Base-by-base conservation (phyloP, 352 stramenopile species). In the Pythium apleroticum region DNA sequence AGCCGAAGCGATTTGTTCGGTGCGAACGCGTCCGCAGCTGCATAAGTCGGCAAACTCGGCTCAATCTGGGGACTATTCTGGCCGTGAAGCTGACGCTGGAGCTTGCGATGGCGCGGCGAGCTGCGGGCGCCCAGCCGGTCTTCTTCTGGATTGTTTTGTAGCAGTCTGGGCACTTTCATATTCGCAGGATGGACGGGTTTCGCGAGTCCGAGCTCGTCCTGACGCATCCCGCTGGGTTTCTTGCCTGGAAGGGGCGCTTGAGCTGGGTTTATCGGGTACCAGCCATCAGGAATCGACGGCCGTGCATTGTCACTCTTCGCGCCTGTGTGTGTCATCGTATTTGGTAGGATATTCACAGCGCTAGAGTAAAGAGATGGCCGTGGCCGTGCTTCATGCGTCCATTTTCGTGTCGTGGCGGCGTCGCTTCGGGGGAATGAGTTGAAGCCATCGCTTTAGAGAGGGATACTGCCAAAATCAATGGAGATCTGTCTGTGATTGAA, bases 1-100 rank as follows among this genome's bases (percentile, higher is more conserved):
- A 87, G 67, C 11, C 77, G 75, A 2, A 84, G 66, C 0, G 81
- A 88, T 41, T 60, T 74, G 48, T 77, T 74, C 0, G 75, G 73
- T 28, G 74, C 78, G 49, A 88, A 88, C 22, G 59, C 67, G 27
- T 84, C 68, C 14, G 65, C 62, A 1, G 43, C 70, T 7, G 25
- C 28, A 9, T 24, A 25, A 2, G 20, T 52, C 22, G 33, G 53
- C 17, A 25, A 11, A 61, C 22, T 12, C 22, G 39, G n/a, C 35
- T 22, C 20, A 20, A 39, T 39, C 12, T 61, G 41, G 46, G 35
- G 20, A 24, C 24, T 55, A 43, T 64, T 20, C 4, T 53, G 52
- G 6, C 61, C 28, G 6, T 71, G 52, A 30, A 71, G n/a, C n/a
- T 63, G 33, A 10, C 4, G 48, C 52, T 58, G 59, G 5, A 66